A percentile compares a stretch with the other conserved stretches of the same genome.
These are phyloP conservation scores for Leucocoprinus leucothites DNA, from an alignment of 768 basidiomycete species.

Conservation along the genomic window DNA sequence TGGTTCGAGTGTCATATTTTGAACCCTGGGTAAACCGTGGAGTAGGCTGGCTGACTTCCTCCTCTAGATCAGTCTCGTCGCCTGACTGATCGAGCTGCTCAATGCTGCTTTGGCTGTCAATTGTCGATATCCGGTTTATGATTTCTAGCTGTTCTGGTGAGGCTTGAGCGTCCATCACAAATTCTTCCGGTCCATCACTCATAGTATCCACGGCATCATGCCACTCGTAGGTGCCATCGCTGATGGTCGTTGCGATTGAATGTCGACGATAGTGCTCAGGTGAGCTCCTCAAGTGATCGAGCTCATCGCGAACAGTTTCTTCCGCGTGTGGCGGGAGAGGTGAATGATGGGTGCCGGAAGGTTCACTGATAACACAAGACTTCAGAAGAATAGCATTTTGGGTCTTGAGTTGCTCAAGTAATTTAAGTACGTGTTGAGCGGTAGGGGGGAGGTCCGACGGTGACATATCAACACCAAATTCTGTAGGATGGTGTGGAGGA, in stretches of 20 bases:
- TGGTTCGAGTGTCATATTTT: conserved; percentile 20
- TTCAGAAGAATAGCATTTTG: conserved; percentile 12
- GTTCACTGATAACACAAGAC: not conserved
- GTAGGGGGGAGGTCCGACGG: not conserved
- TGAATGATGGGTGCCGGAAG: conserved; percentile 4
- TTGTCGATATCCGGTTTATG: conserved; percentile 35
- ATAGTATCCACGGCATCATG: conserved; percentile 71
- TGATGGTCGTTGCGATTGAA: conserved; percentile 46
- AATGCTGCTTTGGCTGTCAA: conserved; percentile 36
- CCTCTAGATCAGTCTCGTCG: conserved; percentile 52
- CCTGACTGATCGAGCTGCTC: conserved; percentile 44
- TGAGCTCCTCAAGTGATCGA: conserved; percentile 16
- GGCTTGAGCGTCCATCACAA: conserved; percentile 49
- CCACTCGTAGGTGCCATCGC: conserved; percentile 63
- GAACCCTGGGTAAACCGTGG: conserved; percentile 10
- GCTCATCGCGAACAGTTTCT: not conserved
- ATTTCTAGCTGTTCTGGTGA: conserved; percentile 37
- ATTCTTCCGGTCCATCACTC: conserved; percentile 71
- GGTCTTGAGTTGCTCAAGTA: conserved; percentile 10
- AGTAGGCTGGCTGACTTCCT: conserved; percentile 15
- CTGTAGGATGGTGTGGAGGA: conserved; percentile 16
- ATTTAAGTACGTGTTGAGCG: conserved; percentile 1
- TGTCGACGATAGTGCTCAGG: conserved; percentile 29
- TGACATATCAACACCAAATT: not conserved
- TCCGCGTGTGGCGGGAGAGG: conserved; percentile 15